phyloP scores from a whole-genome alignment of 495 filamentous ascomycete genomes.

The Talaromyces proteolyticus region DNA sequence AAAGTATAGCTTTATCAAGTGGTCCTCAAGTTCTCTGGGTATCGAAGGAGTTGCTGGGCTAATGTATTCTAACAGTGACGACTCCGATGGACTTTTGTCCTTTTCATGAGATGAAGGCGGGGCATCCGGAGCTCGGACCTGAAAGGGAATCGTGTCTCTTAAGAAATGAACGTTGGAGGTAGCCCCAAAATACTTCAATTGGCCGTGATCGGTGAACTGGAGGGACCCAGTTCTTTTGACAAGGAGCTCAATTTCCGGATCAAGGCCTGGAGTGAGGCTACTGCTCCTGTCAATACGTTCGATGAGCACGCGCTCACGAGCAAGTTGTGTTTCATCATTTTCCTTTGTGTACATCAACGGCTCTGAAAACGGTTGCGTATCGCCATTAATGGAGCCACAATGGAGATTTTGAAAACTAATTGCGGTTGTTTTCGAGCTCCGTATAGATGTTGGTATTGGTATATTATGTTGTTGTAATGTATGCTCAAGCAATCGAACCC shows the following conservation, averaged over 20 bases:
- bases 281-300: slow-evolving; percentile 1
- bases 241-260: slow-evolving; percentile 7
- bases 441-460: background rate
- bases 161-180: slow-evolving; percentile 16
- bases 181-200: slow-evolving; percentile 16
- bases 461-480: background rate
- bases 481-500: background rate
- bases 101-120: background rate
- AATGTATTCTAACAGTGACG: slow-evolving; percentile 3
- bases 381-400: background rate
- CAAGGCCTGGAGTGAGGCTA: background rate
- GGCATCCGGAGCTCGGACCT: background rate
- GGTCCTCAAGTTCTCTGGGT: slow-evolving; percentile 9
- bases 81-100: background rate
- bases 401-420: background rate
- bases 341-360: background rate
- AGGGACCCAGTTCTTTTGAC: slow-evolving; percentile 12
- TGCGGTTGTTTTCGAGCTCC: background rate
- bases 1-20: slow-evolving; percentile 21
- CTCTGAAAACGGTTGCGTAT: background rate
- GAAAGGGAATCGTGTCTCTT: slow-evolving; percentile 2
- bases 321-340: background rate
- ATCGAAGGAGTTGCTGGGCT: slow-evolving; percentile 7
- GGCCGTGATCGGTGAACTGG: slow-evolving; percentile 18
- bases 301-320: background rate